These are phyloP conservation scores for Suhomyces pyralidae DNA, from an alignment of 805 yeast species.

Conservation along the genomic window DNA sequence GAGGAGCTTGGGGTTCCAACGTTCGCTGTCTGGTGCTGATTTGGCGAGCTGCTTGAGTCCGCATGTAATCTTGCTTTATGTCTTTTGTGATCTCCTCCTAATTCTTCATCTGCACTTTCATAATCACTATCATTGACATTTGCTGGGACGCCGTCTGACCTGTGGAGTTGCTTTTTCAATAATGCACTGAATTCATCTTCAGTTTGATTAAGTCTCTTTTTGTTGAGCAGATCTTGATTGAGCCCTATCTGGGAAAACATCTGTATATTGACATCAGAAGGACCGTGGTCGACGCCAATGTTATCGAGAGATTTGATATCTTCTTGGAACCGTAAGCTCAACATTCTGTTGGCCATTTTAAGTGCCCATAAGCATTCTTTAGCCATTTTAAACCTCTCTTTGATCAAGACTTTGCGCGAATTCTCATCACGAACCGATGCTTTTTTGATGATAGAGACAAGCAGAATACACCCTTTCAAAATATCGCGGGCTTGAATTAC, in stretches of 20 bases:
- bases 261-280: conserved; percentile 47
- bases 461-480: conserved; percentile 21
- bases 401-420: conserved; percentile 25
- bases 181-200: conserved; percentile 18
- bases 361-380: conserved; percentile 63
- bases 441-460: conserved; percentile 22
- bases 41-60: background rate
- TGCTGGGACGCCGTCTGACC: conserved; percentile 3
- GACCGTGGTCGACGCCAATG: conserved; percentile 54
- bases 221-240: conserved; percentile 5
- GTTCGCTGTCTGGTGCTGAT: background rate
- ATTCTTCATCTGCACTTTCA: background rate
- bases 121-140: conserved; percentile 4
- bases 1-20: conserved; percentile 8
- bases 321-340: conserved; percentile 43
- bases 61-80: background rate
- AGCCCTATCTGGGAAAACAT: conserved; percentile 48
- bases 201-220: conserved; percentile 4
- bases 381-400: conserved; percentile 48
- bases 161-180: conserved; percentile 16
- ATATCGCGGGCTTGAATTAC: conserved; percentile 21
- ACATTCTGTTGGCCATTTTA: conserved; percentile 51
- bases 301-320: conserved; percentile 33
- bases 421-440: conserved; percentile 30
- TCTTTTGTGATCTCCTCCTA: background rate